A percentile compares a stretch with the other conserved stretches of the same genome.
phyloP scores from a whole-genome alignment of 305 asterid genomes.

The Solanum hybrid region DNA sequence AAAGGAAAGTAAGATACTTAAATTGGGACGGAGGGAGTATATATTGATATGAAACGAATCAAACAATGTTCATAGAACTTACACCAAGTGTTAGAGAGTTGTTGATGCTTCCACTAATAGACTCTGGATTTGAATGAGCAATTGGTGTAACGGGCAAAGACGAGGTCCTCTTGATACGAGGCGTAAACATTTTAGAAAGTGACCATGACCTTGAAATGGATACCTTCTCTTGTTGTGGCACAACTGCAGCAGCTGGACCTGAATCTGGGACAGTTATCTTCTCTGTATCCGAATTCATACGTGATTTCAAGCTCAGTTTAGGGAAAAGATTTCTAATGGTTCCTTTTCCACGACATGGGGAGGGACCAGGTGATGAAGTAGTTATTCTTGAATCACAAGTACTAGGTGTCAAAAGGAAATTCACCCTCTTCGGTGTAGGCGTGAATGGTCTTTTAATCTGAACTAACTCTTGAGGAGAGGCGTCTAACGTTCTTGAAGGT shows the following conservation, averaged over 20 bases:
- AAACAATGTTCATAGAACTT: conserved; percentile 13
- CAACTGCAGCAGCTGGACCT: conserved; percentile 15
- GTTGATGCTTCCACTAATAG: conserved; percentile 28
- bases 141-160: conserved; percentile 60
- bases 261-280: conserved; percentile 31
- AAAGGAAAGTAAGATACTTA: background rate
- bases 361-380: conserved; percentile 38
- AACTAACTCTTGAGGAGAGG: conserved; percentile 49
- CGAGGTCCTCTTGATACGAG: conserved; percentile 54
- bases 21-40: no score
- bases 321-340: conserved; percentile 55
- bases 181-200: conserved; percentile 58
- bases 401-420: conserved; percentile 52
- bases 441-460: conserved; percentile 52
- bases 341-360: conserved; percentile 40
- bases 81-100: conserved; percentile 32
- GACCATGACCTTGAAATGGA: conserved; percentile 68
- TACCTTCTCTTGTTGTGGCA: conserved; percentile 32
- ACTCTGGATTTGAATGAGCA: conserved; percentile 30
- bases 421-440: conserved; percentile 76
- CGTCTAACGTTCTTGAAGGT: conserved; percentile 47
- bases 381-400: conserved; percentile 35
- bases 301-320: conserved; percentile 51
- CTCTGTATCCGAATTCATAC: conserved; percentile 40
- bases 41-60: background rate